Base-by-base conservation (phyloP, 257 asterid genomes). In the Solanum rostratum region DNA sequence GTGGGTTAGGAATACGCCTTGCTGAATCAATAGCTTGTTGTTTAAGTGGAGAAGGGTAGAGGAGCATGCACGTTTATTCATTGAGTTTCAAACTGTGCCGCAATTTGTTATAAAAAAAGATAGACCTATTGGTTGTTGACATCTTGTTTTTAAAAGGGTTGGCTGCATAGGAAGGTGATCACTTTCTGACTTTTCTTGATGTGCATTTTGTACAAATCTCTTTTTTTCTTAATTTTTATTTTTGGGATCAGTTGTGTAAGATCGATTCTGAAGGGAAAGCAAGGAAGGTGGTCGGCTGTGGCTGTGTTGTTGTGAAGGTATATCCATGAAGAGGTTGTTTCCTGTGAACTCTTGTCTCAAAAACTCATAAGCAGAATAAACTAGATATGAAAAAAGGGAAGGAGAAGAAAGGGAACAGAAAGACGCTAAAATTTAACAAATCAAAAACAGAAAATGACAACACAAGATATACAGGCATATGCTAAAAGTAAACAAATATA, bases 241-340 rank as follows among this genome's bases (percentile, higher is more conserved):
- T 70, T 69, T 19, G 27, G 78, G 60, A 16, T 24, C 4, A 93
- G 97, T 89, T 92, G 20, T 92, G 98, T 87, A 92, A 92, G 91
- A 93, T 95, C 5, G 97, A 95, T 66, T 88, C 96, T 0, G 98
- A 91, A 86, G 97, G 96, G 16, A 93, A 93, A 85, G 97, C 97
- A 10, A 90, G 96, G 93, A 92, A 92, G 90, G 94, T 92, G 19
- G 92, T 87, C 7, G 97, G 98, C 4, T 91, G 93, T 24, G 68
- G 91, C 50, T 92, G 97, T 45, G 92, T 91, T 53, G 97, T 93
- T 33, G 97, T 93, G 83, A 86, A 93, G 95, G 97, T 93, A 81
- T 0, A 79, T 24, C 27, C 60, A 41, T 41, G 79, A n/a, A n/a
- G n/a, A n/a, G n/a, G n/a, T n/a, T n/a, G n/a, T n/a, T n/a, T n/a